Percentiles rank a stretch among this genome's conserved stretches.
Evolutionary conservation across 345 rosid species (phyloP).

Genomic region (Citrus australasica): DNA sequence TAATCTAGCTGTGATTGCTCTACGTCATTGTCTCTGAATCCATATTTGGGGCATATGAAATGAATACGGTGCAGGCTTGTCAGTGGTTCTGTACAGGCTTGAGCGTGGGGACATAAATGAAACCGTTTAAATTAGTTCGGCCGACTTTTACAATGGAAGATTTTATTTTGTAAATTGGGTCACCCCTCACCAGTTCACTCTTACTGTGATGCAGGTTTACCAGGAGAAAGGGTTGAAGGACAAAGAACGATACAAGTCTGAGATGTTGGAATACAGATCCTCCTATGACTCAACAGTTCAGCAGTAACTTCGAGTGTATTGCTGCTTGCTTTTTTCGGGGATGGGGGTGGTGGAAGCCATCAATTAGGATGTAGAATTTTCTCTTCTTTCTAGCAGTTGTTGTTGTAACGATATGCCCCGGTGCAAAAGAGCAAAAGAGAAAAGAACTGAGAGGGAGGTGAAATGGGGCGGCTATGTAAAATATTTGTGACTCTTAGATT

Average conservation of each 20-base stretch:
- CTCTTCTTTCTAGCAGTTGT: background rate
- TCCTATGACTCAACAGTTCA: slow-evolving; percentile 29
- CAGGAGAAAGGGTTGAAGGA: slow-evolving; percentile 71
- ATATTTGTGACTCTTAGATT: background rate
- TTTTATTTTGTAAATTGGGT: background rate
- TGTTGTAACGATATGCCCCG: background rate
- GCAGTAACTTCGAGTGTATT: background rate
- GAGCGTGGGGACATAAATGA: background rate
- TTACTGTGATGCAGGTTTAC: slow-evolving; percentile 42
- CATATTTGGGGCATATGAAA: background rate
- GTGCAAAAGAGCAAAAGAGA: background rate
- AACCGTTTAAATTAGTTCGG: background rate
- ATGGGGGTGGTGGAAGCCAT: background rate
- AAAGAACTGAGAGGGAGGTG: background rate
- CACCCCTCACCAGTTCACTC: background rate
- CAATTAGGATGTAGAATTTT: background rate
- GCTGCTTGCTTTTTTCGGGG: background rate
- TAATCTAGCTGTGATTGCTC: background rate
- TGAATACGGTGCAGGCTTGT: too few species aligned
- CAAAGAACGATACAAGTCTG: slow-evolving; percentile 66
- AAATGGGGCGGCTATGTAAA: background rate
- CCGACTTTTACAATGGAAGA: background rate
- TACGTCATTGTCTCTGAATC: background rate
- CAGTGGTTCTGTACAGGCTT: background rate
- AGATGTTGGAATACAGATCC: slow-evolving; percentile 61